Percentiles rank a stretch among this genome's conserved stretches.
These are phyloP conservation scores for Rhinocladiella similis DNA, from an alignment of 2,329 filamentous ascomycete genomes.

Conservation along the genomic window DNA sequence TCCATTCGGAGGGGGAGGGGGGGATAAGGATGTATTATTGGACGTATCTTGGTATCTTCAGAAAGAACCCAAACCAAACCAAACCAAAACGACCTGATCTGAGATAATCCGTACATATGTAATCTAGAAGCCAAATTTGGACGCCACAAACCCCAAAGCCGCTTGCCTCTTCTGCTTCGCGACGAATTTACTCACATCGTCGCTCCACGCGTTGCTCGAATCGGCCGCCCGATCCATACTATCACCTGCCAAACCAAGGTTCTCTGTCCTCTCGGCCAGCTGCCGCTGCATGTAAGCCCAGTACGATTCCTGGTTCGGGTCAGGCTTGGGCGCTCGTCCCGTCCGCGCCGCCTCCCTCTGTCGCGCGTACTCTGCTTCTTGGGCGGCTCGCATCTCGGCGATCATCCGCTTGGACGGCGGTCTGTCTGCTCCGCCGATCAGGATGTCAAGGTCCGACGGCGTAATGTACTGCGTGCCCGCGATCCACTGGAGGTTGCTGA, in stretches of 20 bases:
- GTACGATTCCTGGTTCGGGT: constrained; percentile 58
- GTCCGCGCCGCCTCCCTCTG: constrained; percentile 38
- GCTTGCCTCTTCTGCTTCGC: constrained; percentile 83
- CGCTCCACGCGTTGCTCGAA: constrained; percentile 78
- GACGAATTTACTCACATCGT: constrained; percentile 86
- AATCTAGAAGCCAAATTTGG: constrained; percentile 43
- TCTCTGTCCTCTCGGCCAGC: constrained; percentile 87
- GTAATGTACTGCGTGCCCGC: constrained; percentile 90
- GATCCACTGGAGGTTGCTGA: constrained; percentile 95
- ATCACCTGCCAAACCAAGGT: constrained; percentile 78
- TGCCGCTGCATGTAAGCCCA: constrained; percentile 81
- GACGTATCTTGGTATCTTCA: no score
- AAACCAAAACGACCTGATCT: no score
- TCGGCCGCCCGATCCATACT: constrained; percentile 80
- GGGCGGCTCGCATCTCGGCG: constrained; percentile 74
- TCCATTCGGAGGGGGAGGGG: no score
- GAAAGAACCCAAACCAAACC: no score
- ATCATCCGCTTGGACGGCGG: constrained; percentile 88
- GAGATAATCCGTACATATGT: neutral
- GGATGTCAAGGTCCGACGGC: constrained; percentile 79
- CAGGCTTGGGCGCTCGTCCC: constrained; percentile 37
- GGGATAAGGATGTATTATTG: no score
- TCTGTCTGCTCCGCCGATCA: constrained; percentile 85
- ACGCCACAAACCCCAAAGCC: constrained; percentile 61
- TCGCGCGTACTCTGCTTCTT: constrained; percentile 50